phyloP scores from a whole-genome alignment of 1,284 basidiomycete genomes.

The Boletus sp. region DNA sequence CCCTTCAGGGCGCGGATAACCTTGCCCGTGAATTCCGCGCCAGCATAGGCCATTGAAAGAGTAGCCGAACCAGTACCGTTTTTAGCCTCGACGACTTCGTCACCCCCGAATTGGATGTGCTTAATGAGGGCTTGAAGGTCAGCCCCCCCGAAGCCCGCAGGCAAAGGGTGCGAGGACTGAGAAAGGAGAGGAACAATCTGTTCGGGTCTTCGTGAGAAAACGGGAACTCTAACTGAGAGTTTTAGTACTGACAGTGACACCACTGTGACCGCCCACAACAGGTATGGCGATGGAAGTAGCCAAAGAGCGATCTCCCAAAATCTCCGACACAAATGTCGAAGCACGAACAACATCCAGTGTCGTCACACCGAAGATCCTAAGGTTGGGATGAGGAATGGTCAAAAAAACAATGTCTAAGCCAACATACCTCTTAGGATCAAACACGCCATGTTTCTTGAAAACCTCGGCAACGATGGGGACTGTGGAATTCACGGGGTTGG shows the following conservation, averaged over 20 bases:
- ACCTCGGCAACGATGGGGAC: slow-evolving; percentile 86
- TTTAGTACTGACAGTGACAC: slow-evolving; percentile 66
- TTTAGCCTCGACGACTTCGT: slow-evolving; percentile 92
- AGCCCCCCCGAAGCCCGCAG: slow-evolving; percentile 42
- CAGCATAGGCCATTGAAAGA: slow-evolving; percentile 88
- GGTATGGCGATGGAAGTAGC: slow-evolving; percentile 77
- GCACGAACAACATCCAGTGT: slow-evolving; percentile 97
- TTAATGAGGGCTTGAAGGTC: slow-evolving; percentile 60
- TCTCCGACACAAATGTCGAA: slow-evolving; percentile 89
- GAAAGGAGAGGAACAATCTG: slow-evolving; percentile 95
- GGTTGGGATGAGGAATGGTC: slow-evolving; percentile 1
- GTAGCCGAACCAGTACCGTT: slow-evolving; percentile 85
- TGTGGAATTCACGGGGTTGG: slow-evolving; percentile 96
- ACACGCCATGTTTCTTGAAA: slow-evolving; percentile 89
- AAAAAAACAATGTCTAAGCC: background rate
- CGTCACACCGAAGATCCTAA: slow-evolving; percentile 93
- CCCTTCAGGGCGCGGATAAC: slow-evolving; percentile 85
- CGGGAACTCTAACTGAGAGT: background rate
- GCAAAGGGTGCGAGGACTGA: slow-evolving; percentile 70
- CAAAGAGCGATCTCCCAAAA: slow-evolving; percentile 58
- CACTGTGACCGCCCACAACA: slow-evolving; percentile 95
- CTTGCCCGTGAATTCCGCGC: slow-evolving; percentile 79
- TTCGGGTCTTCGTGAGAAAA: slow-evolving; percentile 11
- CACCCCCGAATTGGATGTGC: slow-evolving; percentile 95
- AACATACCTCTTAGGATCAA: slow-evolving; percentile 80